Percentiles rank a stretch among this genome's conserved stretches.
phyloP scores from a whole-genome alignment of 208 protist species.

The Trypanosoma cruzi region DNA sequence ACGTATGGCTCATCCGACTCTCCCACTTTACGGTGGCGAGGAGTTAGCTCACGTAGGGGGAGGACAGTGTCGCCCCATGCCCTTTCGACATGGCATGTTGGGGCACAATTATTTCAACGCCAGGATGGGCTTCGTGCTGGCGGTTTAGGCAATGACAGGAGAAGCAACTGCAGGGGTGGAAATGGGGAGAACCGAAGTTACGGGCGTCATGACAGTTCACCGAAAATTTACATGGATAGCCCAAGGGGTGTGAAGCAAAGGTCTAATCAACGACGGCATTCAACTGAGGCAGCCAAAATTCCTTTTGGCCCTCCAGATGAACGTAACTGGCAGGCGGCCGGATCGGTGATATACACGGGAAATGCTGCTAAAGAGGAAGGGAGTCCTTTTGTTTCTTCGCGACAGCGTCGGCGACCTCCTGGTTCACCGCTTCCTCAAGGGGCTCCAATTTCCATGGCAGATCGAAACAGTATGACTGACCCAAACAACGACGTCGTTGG shows the following conservation, averaged over 20 bases:
- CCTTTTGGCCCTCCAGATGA: constrained; percentile 11
- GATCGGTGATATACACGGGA: constrained; percentile 22
- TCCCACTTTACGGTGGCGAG: background rate
- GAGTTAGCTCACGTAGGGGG: background rate
- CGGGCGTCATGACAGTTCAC: background rate
- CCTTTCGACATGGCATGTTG: background rate
- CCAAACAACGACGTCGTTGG: constrained; percentile 27
- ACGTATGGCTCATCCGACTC: constrained; percentile 10
- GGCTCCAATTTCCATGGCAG: background rate
- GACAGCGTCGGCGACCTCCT: background rate
- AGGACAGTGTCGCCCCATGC: constrained; percentile 1
- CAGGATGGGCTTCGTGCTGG: background rate
- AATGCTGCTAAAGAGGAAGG: background rate
- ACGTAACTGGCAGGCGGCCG: background rate
- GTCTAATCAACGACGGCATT: background rate
- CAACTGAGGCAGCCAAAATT: background rate
- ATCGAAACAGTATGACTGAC: background rate
- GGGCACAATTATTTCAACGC: background rate
- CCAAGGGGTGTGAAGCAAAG: no score
- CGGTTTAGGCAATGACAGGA: background rate
- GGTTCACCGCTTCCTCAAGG: constrained; percentile 10
- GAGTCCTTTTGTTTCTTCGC: background rate
- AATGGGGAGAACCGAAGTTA: background rate
- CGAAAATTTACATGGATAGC: background rate
- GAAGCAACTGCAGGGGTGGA: background rate